Evolutionary conservation across 345 rosid species (phyloP).

Genomic region (Ceriops decandra): DNA sequence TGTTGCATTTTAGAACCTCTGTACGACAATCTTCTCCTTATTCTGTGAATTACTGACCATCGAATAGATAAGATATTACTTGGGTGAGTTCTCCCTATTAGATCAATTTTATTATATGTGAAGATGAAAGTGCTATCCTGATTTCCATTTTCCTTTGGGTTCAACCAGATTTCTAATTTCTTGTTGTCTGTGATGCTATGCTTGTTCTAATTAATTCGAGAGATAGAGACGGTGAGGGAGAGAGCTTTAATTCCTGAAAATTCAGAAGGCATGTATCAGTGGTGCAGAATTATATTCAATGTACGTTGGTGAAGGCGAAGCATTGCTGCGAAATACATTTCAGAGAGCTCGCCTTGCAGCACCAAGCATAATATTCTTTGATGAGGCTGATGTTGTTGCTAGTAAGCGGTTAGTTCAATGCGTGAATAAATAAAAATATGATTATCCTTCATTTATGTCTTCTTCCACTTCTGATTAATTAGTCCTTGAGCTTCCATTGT

Average conservation of each 20-base stretch:
- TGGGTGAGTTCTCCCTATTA: neutral
- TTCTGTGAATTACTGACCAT: no score
- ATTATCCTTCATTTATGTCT: neutral
- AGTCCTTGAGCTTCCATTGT: neutral
- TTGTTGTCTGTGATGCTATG: neutral
- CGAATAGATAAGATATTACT: no score
- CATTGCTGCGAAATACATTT: conserved; percentile 77
- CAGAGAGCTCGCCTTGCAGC: conserved; percentile 87
- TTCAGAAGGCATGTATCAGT: conserved; percentile 33
- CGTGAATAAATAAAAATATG: neutral
- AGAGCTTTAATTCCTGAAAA: conserved; percentile 4
- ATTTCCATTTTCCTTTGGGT: neutral
- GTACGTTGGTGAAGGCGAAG: conserved; percentile 99
- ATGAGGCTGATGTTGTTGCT: conserved; percentile 90
- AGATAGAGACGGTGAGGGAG: neutral
- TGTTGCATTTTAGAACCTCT: no score
- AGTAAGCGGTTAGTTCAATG: conserved; percentile 55
- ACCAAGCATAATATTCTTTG: conserved; percentile 92
- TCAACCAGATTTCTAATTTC: neutral
- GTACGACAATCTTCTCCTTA: no score
- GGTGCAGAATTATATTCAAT: conserved; percentile 92
- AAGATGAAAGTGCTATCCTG: neutral
- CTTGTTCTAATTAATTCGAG: neutral
- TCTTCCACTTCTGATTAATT: neutral
- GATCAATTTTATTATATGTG: neutral